phyloP scores from a whole-genome alignment of 2,329 filamentous ascomycete species.

The Pestalotiopsis sp. region DNA sequence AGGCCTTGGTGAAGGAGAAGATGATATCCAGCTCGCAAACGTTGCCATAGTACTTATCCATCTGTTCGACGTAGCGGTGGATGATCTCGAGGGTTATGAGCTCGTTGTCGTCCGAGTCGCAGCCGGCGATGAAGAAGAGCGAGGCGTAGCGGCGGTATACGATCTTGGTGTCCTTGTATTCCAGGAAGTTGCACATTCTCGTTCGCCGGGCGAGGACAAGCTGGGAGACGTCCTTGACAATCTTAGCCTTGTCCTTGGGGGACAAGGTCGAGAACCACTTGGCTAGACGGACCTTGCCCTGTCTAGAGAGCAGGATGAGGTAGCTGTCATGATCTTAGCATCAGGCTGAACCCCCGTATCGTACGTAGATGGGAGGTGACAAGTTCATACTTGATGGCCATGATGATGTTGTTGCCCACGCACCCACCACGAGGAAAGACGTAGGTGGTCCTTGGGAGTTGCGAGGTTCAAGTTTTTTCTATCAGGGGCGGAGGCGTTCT shows the following conservation, averaged over 20 bases:
- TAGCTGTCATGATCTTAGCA: slow-evolving; percentile 62
- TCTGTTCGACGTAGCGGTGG: slow-evolving; percentile 98
- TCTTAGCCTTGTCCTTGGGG: slow-evolving; percentile 98
- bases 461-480: not conserved
- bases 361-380: not conserved
- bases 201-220: slow-evolving; percentile 93
- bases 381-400: slow-evolving; percentile 52
- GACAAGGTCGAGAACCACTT: slow-evolving; percentile 99
- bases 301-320: slow-evolving; percentile 92
- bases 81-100: slow-evolving; percentile 98
- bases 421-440: slow-evolving; percentile 20
- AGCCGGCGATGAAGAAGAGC: slow-evolving; percentile 98
- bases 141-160: slow-evolving; percentile 98
- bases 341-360: not conserved
- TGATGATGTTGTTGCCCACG: slow-evolving; percentile 32
- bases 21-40: slow-evolving; percentile 99
- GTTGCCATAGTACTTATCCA: slow-evolving; percentile 99
- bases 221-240: slow-evolving; percentile 99
- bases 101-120: slow-evolving; percentile 96
- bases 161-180: slow-evolving; percentile 99
- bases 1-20: slow-evolving; percentile 99
- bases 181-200: slow-evolving; percentile 99
- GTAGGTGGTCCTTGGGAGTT: slow-evolving; percentile 10
- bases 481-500: slow-evolving; percentile 10
- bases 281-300: slow-evolving; percentile 98